Percentiles rank a stretch among this genome's conserved stretches.
These are phyloP conservation scores for Fusarium devonianum DNA, from an alignment of 2,329 filamentous ascomycete genomes.

Conservation along the genomic window DNA sequence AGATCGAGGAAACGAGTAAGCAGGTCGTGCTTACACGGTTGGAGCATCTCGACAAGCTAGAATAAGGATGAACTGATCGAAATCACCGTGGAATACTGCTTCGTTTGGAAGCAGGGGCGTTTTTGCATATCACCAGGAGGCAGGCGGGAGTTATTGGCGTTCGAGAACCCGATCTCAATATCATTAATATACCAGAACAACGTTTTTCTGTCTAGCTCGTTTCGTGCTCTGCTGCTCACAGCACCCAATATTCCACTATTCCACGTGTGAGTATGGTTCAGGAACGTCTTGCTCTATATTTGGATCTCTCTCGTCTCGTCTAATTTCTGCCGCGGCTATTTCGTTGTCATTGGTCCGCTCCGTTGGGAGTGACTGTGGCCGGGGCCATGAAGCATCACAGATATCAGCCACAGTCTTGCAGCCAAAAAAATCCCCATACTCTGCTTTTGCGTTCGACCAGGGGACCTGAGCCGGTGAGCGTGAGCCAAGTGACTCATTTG, in stretches of 20 bases:
- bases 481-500: not conserved
- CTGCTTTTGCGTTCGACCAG: too few relatives aligned
- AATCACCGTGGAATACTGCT: not conserved
- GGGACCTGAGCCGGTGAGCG: too few relatives aligned
- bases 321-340: too few relatives aligned
- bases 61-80: conserved; percentile 58
- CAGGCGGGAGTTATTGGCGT: conserved; percentile 32
- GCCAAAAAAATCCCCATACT: too few relatives aligned
- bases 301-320: too few relatives aligned
- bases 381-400: too few relatives aligned
- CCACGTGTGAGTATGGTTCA: too few relatives aligned
- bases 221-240: not conserved
- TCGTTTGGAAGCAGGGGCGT: not conserved
- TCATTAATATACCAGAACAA: conserved; percentile 29
- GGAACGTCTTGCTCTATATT: too few relatives aligned
- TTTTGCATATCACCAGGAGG: conserved; percentile 27
- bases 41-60: conserved; percentile 95
- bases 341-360: too few relatives aligned
- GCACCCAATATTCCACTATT: too few relatives aligned
- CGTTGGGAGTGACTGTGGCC: too few relatives aligned
- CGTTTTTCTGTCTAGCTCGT: conserved; percentile 1
- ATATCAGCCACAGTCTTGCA: too few relatives aligned
- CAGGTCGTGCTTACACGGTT: conserved; percentile 93
- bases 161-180: conserved; percentile 17
- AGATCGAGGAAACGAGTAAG: conserved; percentile 99